Percentiles rank a stretch among this genome's conserved stretches.
These are phyloP conservation scores for Cercis canadensis DNA, from an alignment of 306 rosid genomes.

Conservation along the genomic window DNA sequence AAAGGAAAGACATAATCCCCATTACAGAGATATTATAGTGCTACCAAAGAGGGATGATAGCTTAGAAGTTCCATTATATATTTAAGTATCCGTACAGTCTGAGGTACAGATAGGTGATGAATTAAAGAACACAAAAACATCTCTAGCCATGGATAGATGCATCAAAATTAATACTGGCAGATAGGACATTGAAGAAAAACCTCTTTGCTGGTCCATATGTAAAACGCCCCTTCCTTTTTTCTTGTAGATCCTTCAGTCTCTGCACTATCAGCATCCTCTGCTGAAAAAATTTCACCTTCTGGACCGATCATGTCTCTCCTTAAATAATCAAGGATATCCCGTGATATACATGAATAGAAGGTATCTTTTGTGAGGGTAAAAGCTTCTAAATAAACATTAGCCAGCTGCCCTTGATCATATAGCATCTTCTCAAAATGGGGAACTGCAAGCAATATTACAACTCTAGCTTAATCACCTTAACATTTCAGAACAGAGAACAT, in stretches of 20 bases:
- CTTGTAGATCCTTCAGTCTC: constrained; percentile 73
- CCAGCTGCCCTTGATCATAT: constrained; percentile 95
- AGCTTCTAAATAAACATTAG: constrained; percentile 77
- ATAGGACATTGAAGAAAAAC: constrained; percentile 43
- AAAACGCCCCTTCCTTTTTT: constrained; percentile 93
- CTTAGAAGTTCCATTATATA: constrained; percentile 10
- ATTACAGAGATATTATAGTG: not conserved
- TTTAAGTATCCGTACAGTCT: not conserved
- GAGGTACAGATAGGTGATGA: not conserved
- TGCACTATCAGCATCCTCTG: constrained; percentile 99
- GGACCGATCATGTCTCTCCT: constrained; percentile 95
- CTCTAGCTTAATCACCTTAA: constrained; percentile 34
- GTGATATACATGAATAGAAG: constrained; percentile 67
- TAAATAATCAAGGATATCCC: constrained; percentile 88
- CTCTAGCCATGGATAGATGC: not conserved
- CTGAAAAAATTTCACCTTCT: constrained; percentile 96
- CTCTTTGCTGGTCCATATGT: constrained; percentile 87
- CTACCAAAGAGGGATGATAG: not conserved
- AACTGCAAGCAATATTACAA: constrained; percentile 61
- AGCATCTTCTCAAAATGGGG: constrained; percentile 99
- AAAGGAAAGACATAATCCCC: not conserved
- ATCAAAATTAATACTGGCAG: constrained; percentile 21
- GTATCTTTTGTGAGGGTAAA: constrained; percentile 79
- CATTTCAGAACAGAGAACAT: constrained; percentile 27
- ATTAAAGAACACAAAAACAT: not conserved